Evolutionary conservation across 768 basidiomycete genomes (phyloP).

Genomic region (Trametes elegans): DNA sequence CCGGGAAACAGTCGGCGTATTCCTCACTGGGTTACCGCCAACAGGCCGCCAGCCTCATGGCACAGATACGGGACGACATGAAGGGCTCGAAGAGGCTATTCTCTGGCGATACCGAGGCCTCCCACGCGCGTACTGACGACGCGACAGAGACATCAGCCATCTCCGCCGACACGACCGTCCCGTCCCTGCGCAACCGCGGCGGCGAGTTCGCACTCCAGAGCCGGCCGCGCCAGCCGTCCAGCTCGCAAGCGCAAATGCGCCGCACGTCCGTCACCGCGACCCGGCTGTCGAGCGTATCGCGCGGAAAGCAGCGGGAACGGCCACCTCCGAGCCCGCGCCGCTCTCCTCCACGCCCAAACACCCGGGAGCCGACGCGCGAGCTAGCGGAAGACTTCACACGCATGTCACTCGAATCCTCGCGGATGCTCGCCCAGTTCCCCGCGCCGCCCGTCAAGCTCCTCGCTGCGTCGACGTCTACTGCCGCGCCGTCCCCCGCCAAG

Average conservation of each 20-base stretch:
- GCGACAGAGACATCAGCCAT: constrained; percentile 9
- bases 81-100: constrained; percentile 71
- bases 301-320: constrained; percentile 22
- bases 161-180: constrained; percentile 14
- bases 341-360: constrained; percentile 35
- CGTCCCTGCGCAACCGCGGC: constrained; percentile 12
- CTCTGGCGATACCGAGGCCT: constrained; percentile 61
- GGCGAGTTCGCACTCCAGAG: not conserved
- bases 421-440: constrained; percentile 31
- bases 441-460: constrained; percentile 14
- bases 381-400: constrained; percentile 37
- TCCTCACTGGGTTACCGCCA: constrained; percentile 70
- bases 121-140: constrained; percentile 31
- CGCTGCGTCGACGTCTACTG: constrained; percentile 8
- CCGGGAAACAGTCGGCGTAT: constrained; percentile 39
- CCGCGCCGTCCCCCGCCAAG: constrained; percentile 7
- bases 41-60: constrained; percentile 80
- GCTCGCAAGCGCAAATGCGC: constrained; percentile 2
- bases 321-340: constrained; percentile 41
- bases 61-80: constrained; percentile 80
- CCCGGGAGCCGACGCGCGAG: constrained; percentile 28
- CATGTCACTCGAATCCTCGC: constrained; percentile 39
- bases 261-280: not conserved
- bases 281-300: constrained; percentile 1
- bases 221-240: not conserved